Evolutionary conservation across 352 stramenopile genomes (phyloP).

Genomic region (Pythium dissotocum): DNA sequence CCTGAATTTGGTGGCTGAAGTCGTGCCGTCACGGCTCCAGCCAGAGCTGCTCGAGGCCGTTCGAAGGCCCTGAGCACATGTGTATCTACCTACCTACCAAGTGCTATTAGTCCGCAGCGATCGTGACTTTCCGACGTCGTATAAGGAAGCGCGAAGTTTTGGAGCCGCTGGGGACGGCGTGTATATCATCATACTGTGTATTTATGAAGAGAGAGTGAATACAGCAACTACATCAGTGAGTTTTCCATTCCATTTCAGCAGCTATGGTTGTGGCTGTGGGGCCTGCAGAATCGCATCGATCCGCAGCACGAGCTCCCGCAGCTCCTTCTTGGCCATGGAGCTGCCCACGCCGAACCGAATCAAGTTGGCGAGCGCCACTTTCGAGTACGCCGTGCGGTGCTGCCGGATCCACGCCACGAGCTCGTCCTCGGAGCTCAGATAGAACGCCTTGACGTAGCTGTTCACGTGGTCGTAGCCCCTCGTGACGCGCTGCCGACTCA

Average conservation of each 20-base stretch:
- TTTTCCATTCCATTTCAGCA: neutral
- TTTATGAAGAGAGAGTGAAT: constrained; percentile 18
- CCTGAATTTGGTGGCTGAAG: constrained; percentile 62
- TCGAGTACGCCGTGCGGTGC: constrained; percentile 65
- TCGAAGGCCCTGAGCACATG: constrained; percentile 12
- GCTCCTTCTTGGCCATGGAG: constrained; percentile 47
- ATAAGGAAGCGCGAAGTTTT: constrained; percentile 12
- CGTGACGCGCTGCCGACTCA: constrained; percentile 47
- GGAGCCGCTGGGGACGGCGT: neutral
- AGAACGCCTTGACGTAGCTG: constrained; percentile 91
- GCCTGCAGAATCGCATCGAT: constrained; percentile 54
- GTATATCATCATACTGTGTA: constrained; percentile 3
- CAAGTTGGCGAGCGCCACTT: constrained; percentile 58
- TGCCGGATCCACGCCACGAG: constrained; percentile 79
- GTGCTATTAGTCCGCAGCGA: neutral
- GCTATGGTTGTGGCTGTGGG: constrained; percentile 4
- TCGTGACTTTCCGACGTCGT: neutral
- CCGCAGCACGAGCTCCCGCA: constrained; percentile 62
- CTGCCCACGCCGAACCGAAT: constrained; percentile 68
- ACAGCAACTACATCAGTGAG: neutral
- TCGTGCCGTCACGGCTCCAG: constrained; percentile 63
- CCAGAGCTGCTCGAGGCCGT: constrained; percentile 57
- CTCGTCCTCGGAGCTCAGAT: constrained; percentile 74
- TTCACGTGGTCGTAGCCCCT: constrained; percentile 70
- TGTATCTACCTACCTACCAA: neutral